Evolutionary conservation across 73 alveolate species (phyloP).

Genomic region (Paraurostyla sp.): DNA sequence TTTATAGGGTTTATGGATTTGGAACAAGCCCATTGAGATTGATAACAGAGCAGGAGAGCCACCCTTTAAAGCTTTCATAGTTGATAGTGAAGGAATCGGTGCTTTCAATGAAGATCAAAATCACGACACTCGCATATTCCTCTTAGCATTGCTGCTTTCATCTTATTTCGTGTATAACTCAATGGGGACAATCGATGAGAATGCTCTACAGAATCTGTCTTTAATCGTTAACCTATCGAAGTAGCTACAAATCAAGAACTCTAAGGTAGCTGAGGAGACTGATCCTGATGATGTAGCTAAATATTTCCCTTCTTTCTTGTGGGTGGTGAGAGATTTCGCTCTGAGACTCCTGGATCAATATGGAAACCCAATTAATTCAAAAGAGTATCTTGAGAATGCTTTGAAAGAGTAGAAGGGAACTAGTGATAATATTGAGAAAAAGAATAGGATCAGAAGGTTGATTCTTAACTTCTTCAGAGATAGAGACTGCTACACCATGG

Average conservation of each 20-base stretch:
- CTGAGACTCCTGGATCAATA: conserved; percentile 81
- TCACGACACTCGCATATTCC: conserved; percentile 94
- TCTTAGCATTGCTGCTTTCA: conserved; percentile 90
- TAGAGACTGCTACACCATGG: conserved; percentile 98
- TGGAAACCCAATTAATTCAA: conserved; percentile 86
- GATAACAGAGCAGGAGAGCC: conserved; percentile 84
- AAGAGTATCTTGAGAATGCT: conserved; percentile 96
- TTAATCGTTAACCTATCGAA: conserved; percentile 91
- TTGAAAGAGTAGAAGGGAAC: conserved; percentile 85
- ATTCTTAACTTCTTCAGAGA: conserved; percentile 93
- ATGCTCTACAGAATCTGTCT: conserved; percentile 89
- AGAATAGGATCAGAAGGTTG: conserved; percentile 94
- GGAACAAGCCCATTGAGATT: conserved; percentile 94
- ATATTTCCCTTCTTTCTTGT: conserved; percentile 93
- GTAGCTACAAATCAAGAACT: conserved; percentile 78
- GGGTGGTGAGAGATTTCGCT: conserved; percentile 97
- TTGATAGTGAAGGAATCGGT: conserved; percentile 98
- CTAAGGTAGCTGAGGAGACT: conserved; percentile 76
- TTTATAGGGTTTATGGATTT: conserved; percentile 92
- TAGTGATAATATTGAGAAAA: conserved; percentile 88
- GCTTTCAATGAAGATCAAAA: conserved; percentile 94
- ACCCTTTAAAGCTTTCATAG: conserved; percentile 78
- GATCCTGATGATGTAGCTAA: conserved; percentile 92
- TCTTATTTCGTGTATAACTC: conserved; percentile 93
- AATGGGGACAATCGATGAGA: conserved; percentile 96